Evolutionary conservation across 345 rosid species (phyloP), one percentile per base, ranked within the genome.

Genomic region (Acer yangbiense): DNA sequence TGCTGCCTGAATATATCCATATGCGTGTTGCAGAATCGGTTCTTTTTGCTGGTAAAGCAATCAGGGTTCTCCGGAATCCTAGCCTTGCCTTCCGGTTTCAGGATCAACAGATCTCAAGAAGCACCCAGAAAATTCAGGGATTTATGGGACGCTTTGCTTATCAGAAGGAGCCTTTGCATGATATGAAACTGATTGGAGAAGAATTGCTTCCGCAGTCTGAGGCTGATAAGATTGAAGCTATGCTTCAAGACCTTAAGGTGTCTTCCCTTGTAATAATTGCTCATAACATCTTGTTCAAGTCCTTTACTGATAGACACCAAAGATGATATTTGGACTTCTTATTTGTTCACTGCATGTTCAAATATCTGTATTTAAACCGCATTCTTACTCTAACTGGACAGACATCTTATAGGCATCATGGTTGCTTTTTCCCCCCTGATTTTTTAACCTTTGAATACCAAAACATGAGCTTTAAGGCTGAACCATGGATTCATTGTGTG

Each of bases 41-140:
- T 85, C 92, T 96, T 74, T 95, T 96, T 89, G 92, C 99, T 54
- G 98, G 99, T 73, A 96, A 96, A 88, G 99, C 99, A 76, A 86
- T 96, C 82, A 90, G 97, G 85, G 92, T 96, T 82, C 94, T 96
- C 60, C 89, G 97, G 76, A 96, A 96, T 83, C 97, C 99, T 29
- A 92, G 93, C 83, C 85, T 90, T 73, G 83, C 93, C 58, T 90
- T 92, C 73, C 89, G 78, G 83, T 87, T 84, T 82, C 93, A 90
- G 80, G 92, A 89, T 82, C 94, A 85, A 84, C 92, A 85, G 77
- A 64, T 83, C 72, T 85, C 79, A 71, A 87, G 84, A 84, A 85
- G 85, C 78, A 79, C 83, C 73, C 88, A 82, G 78, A 92, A 89
- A 83, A 78, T 80, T 80, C 90, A 84, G 72, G 97, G 91, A 76